phyloP scores from a whole-genome alignment of 2,329 filamentous ascomycete species.

The Trichoderma arundinaceum region DNA sequence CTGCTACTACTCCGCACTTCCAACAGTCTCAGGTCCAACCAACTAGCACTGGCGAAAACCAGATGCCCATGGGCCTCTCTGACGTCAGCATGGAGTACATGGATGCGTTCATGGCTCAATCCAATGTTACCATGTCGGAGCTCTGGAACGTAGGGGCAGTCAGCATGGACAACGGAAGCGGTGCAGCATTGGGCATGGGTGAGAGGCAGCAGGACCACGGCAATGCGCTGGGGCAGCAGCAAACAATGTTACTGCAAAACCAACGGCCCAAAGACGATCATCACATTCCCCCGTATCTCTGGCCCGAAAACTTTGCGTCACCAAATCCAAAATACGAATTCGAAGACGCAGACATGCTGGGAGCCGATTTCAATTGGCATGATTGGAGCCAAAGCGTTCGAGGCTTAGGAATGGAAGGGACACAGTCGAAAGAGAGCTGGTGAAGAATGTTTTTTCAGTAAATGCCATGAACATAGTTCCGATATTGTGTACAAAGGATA shows the following conservation, averaged over 20 bases:
- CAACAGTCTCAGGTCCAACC: slow-evolving; percentile 7
- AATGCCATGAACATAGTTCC: neutral
- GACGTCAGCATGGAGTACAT: slow-evolving; percentile 45
- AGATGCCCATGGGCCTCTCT: slow-evolving; percentile 39
- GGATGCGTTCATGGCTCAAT: slow-evolving; percentile 47
- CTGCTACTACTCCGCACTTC: neutral
- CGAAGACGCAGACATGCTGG: slow-evolving; percentile 49
- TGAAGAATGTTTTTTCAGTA: slow-evolving; percentile 18
- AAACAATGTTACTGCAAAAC: slow-evolving; percentile 35
- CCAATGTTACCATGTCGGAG: slow-evolving; percentile 45
- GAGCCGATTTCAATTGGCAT: slow-evolving; percentile 56
- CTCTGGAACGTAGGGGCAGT: slow-evolving; percentile 41
- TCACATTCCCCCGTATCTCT: slow-evolving; percentile 50
- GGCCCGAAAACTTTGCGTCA: slow-evolving; percentile 45
- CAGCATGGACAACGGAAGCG: slow-evolving; percentile 18
- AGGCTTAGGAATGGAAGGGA: slow-evolving; percentile 46
- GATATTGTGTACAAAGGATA: neutral
- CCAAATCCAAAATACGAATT: slow-evolving; percentile 40
- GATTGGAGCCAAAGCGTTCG: slow-evolving; percentile 54
- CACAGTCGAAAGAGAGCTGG: slow-evolving; percentile 37
- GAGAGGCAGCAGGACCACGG: slow-evolving; percentile 7
- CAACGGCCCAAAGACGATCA: slow-evolving; percentile 43
- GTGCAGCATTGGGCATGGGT: neutral
- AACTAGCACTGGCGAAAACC: slow-evolving; percentile 20
- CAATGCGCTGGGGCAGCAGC: slow-evolving; percentile 34